These are phyloP conservation scores for Hansenula anomala DNA, from an alignment of 1,139 yeast genomes.

Conservation along the genomic window DNA sequence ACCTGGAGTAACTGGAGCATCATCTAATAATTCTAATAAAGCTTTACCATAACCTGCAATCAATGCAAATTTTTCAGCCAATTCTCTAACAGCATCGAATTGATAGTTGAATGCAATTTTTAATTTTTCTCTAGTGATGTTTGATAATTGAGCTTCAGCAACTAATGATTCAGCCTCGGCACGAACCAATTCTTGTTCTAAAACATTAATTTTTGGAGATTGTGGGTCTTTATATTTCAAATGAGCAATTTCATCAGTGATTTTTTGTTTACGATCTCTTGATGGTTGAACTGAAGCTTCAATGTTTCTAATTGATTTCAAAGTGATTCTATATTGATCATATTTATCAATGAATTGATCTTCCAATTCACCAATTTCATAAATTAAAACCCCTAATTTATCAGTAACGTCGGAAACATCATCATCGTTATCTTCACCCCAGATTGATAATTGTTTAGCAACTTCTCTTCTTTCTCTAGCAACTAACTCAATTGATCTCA, in stretches of 20 bases:
- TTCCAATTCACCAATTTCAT: constrained; percentile 82
- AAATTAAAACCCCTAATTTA: constrained; percentile 76
- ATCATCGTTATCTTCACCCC: constrained; percentile 87
- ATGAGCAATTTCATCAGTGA: constrained; percentile 80
- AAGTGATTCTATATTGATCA: constrained; percentile 79
- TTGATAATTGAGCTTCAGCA: constrained; percentile 86
- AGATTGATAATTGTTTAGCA: constrained; percentile 74
- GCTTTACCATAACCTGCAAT: constrained; percentile 92
- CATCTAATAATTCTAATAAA: constrained; percentile 74
- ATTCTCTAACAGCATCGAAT: constrained; percentile 78
- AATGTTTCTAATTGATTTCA: constrained; percentile 77
- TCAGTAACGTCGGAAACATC: constrained; percentile 84
- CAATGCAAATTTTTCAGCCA: constrained; percentile 77
- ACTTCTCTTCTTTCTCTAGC: constrained; percentile 78
- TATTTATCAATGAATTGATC: constrained; percentile 84
- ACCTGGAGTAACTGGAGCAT: constrained; percentile 85
- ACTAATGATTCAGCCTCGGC: constrained; percentile 89
- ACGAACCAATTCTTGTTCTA: constrained; percentile 85
- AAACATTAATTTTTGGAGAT: constrained; percentile 73
- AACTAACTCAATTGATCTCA: constrained; percentile 74
- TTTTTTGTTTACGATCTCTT: constrained; percentile 80
- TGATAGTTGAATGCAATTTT: constrained; percentile 83
- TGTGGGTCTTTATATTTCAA: constrained; percentile 82
- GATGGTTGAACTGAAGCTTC: constrained; percentile 87
- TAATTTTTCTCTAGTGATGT: constrained; percentile 81